Conservation (phyloP, 2,329 filamentous ascomycete species). For the Daldinia eschscholtzii region DNA sequence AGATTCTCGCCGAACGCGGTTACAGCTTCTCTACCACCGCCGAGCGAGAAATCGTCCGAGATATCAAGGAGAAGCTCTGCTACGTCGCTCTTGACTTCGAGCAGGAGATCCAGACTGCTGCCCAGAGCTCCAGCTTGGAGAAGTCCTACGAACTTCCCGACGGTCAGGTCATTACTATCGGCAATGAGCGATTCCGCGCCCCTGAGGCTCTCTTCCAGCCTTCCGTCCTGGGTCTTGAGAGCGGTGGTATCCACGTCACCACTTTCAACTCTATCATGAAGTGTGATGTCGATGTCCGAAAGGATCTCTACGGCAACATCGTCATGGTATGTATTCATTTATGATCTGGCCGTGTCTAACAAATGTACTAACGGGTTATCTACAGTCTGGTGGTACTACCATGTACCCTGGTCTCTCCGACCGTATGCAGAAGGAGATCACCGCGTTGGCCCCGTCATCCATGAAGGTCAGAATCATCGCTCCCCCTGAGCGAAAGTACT, state of each 20-base stretch:
- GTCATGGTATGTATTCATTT: slow-evolving; percentile 85
- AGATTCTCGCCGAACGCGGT: slow-evolving; percentile 99
- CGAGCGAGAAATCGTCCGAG: slow-evolving; percentile 99
- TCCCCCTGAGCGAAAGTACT: slow-evolving; percentile 99
- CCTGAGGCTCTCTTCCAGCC: slow-evolving; percentile 99
- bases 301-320: slow-evolving; percentile 99
- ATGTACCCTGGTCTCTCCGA: slow-evolving; percentile 99
- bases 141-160: slow-evolving; percentile 99
- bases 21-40: slow-evolving; percentile 99
- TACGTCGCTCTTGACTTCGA: slow-evolving; percentile 99
- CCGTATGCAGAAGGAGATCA: slow-evolving; percentile 99
- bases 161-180: slow-evolving; percentile 99
- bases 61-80: slow-evolving; percentile 99
- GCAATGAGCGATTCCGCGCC: slow-evolving; percentile 99
- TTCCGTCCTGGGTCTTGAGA: slow-evolving; percentile 97
- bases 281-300: slow-evolving; percentile 99
- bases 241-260: slow-evolving; percentile 98
- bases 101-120: slow-evolving; percentile 99
- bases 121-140: slow-evolving; percentile 98
- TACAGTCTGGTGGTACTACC: slow-evolving; percentile 98
- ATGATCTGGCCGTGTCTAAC: slow-evolving; percentile 12
- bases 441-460: slow-evolving; percentile 96
- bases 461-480: slow-evolving; percentile 99
- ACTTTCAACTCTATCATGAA: slow-evolving; percentile 99
- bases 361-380: slow-evolving; percentile 50